Evolutionary conservation across 2,329 filamentous ascomycete species (phyloP), one percentile per base, ranked within the genome.

Genomic region (Claviceps capensis): DNA sequence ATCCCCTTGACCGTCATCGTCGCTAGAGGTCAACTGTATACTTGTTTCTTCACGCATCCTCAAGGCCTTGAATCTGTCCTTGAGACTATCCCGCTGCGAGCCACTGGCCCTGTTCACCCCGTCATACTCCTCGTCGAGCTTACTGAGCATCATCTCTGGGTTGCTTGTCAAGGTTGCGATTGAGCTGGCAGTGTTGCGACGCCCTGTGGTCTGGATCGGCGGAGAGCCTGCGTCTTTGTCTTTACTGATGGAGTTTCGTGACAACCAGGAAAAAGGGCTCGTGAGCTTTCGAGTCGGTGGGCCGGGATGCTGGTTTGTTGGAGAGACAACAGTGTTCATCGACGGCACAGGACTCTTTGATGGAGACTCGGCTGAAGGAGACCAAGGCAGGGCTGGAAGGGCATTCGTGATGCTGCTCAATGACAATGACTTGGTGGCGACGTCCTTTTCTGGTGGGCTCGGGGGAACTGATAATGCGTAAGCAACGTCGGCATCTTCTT

Each of bases 211-310:
- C 54, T 59, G 61, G 47, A 61, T 61, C 41, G 84, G 76, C 5
- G 78, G 76, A 13, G 81, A 76, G 49, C 79, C 75, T 43, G 72
- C 65, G 8, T 80, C 74, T 57, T 77, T 76, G 4, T 75, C 72
- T 60, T 82, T 82, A 49, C 69, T 72, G 38, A 76, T 74, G 11
- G 81, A 79, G 64, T 76, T 83, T 58, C 88, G 75, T 36, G 87
- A 88, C 41, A 94, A 76, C 83, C 87, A 91, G 41, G 87, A 81
- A 61, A 95, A 94, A n/a, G 86, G 88, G 59, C 87, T 88, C 8
- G 87, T 90, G 52, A 94, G 78, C 66, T 93, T 95, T 62, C 88
- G 76, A 54, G 77, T 58, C 13, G 72, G 69, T 2, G 73, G 69
- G 6, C 44, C 44, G 19, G 63, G 59, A 22, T 58, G 59, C 17